Base-by-base conservation (phyloP, 306 rosid species). In the Castanopsis chinensis region DNA sequence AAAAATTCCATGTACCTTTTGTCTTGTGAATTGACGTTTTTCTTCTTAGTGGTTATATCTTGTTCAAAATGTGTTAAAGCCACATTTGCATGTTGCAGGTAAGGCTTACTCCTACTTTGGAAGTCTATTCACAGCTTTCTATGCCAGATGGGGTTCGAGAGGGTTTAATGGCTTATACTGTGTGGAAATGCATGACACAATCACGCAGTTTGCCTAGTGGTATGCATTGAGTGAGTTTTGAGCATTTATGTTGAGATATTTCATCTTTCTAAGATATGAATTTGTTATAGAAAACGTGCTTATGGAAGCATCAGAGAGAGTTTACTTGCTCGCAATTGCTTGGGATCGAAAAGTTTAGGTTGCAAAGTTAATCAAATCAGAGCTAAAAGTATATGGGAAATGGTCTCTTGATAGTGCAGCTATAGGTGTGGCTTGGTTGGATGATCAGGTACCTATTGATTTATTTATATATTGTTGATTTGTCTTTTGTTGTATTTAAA, bases 121-220 rank as follows among this genome's bases (percentile, higher is more conserved):
- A 86, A 85, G 87, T 89, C 78, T 95, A 91, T 82, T 88, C 97
- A 6, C 94, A 89, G 71, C 87, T 91, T 83, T 78, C 96, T 43
- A 93, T 89, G 90, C 97, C 98, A 58, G 92, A 91, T 69, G 99
- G 99, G 41, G 78, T 90, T 82, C 94, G 93, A 69, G 98, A 95
- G 89, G 99, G 98, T 78, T 89, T 97, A 68, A 91, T 95, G 94
- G 98, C 98, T 28, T 93, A 85, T 87, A 93, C 99, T 79, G 98
- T 97, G 28, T 95, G 99, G 99, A 95, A 95, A 91, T 86, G 88
- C 88, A 84, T 89, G 74, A 65, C 88, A 20, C 91, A 85, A 63
- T 63, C 87, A 52, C 78, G 37, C 32, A 81, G 78, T 85, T 84
- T 19, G 11, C 61, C 87, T 79, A 37, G 83, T 76, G 96, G 94